Evolutionary conservation across 371 early-diverging fungal species (phyloP), one percentile per base, ranked within the genome.

Genomic region (Lichtheimia ornata): DNA sequence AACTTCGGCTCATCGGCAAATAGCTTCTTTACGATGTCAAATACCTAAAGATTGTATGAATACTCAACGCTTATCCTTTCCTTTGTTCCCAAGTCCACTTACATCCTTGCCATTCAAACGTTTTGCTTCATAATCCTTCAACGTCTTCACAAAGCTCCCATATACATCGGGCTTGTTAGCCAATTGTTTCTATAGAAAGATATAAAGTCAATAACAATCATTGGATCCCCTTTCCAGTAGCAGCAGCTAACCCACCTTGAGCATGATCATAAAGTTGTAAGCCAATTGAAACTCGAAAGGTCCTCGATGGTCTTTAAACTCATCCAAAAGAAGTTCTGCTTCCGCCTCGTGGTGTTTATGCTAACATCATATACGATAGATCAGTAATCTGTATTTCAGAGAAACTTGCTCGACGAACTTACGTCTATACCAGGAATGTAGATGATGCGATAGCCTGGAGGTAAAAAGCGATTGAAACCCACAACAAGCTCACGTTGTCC

Each of bases 391-490:
- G n/a, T 6, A 41, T 15, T 25, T 15, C 20, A 17, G 24, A 14
- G 20, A n/a, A 20, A 11, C 82, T 85, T 13, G 86, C 85, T n/a
- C 81, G 81, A n/a, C 92, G 90, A 4, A 82, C 76, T 30, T 94
- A 94, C 5, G 94, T 93, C 2, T 88, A 92, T 15, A 94, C 94
- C 20, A 79, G 4, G 87, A 86, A 61, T 91, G 86, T 69, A 94
- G 94, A 30, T 25, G 58, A 98, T 95, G 50, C 89, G 88, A 71
- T 95, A 97, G 1, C 97, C 98, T 17, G 94, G 92, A 12, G 99
- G 99, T 50, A 99, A 70, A 71, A 99, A 99, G 2, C 97, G 96
- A 76, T 99, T 99, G 81, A 99, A 99, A 35, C 97, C 98, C 56
- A 84, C 90, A 17, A 99, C 94, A 41, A 99, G 87, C 35, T 83